phyloP scores from a whole-genome alignment of 768 basidiomycete genomes.

The Lentinula lateritia region DNA sequence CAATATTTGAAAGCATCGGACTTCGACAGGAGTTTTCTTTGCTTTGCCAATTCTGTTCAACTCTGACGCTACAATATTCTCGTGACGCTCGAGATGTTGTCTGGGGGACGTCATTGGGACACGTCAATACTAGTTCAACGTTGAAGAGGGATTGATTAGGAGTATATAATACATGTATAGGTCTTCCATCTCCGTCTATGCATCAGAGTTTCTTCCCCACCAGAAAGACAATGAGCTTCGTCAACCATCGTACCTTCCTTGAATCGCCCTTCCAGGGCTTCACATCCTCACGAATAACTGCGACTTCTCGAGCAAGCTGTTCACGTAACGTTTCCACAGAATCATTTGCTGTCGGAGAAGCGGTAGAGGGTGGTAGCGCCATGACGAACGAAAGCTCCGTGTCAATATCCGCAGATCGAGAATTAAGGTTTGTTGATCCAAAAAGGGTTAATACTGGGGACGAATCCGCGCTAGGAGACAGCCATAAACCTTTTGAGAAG shows the following conservation, averaged over 20 bases:
- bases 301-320: conserved; percentile 49
- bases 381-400: conserved; percentile 89
- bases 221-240: conserved; percentile 55
- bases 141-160: too few relatives aligned
- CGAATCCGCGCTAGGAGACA: conserved; percentile 50
- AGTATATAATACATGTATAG: too few relatives aligned
- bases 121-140: too few relatives aligned
- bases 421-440: conserved; percentile 93
- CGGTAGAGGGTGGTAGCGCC: conserved; percentile 48
- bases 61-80: too few relatives aligned
- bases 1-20: too few relatives aligned
- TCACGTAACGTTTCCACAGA: conserved; percentile 30
- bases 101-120: too few relatives aligned
- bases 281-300: conserved; percentile 42
- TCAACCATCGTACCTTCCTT: conserved; percentile 56
- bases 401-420: conserved; percentile 85
- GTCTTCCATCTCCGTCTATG: too few relatives aligned
- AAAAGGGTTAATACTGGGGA: conserved; percentile 75
- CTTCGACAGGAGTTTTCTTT: too few relatives aligned
- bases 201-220: conserved; percentile 30
- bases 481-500: conserved; percentile 68
- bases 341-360: neutral
- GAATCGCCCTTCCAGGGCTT: conserved; percentile 54
- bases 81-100: too few relatives aligned
- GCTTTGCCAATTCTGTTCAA: too few relatives aligned